Percentiles rank a stretch among this genome's conserved stretches.
Conservation (phyloP, 257 asterid species). For the Jasminum sambac region DNA sequence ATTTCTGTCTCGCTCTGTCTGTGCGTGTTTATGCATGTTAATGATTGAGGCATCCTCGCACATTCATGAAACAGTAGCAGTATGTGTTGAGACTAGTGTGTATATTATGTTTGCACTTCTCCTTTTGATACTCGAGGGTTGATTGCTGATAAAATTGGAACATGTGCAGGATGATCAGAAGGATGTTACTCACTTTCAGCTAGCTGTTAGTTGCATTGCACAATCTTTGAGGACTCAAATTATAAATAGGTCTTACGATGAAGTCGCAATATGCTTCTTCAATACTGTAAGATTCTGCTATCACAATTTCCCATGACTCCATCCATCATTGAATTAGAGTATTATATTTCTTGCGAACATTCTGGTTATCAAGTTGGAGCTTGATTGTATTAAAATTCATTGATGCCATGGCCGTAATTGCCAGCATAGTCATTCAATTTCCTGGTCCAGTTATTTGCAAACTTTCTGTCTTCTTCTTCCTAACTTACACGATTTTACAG, state of each 20-base stretch:
- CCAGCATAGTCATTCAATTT: not conserved
- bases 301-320: constrained; percentile 3
- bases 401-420: not conserved
- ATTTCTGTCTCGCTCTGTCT: not conserved
- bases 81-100: not conserved
- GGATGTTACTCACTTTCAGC: constrained; percentile 59
- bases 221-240: constrained; percentile 84
- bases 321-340: constrained; percentile 9
- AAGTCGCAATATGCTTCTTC: constrained; percentile 90
- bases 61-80: not conserved
- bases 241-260: constrained; percentile 85
- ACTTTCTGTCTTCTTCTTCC: constrained; percentile 3
- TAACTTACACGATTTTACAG: not conserved
- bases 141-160: constrained; percentile 17
- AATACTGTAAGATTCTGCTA: constrained; percentile 68
- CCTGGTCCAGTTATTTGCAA: not conserved
- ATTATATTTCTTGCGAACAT: not conserved
- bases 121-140: constrained; percentile 3
- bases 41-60: constrained; percentile 2
- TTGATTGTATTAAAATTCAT: constrained; percentile 2
- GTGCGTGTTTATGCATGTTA: not conserved
- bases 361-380: not conserved
- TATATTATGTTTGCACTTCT: constrained; percentile 14
- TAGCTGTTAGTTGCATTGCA: constrained; percentile 58
- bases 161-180: constrained; percentile 57